Conservation (phyloP, 192 early-diverging fungal genomes). For the Entophlyctis luteolus region DNA sequence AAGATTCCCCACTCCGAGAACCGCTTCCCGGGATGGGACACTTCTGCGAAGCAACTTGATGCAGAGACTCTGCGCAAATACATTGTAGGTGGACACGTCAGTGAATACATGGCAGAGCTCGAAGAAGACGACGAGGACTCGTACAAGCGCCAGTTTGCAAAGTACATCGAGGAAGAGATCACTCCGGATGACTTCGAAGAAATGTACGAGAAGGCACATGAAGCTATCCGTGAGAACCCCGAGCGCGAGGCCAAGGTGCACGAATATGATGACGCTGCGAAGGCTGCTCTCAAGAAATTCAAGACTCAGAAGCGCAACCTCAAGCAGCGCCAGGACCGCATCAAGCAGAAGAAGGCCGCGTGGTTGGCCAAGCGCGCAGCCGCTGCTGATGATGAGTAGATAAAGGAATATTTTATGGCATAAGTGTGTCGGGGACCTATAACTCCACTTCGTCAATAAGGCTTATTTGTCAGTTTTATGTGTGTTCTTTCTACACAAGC, state of each 20-base stretch:
- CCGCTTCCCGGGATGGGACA: constrained; percentile 96
- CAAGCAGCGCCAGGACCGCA: constrained; percentile 85
- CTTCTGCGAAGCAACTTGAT: constrained; percentile 82
- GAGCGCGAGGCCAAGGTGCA: constrained; percentile 54
- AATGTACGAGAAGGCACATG: constrained; percentile 89
- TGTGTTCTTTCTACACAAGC: background rate
- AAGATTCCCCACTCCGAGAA: constrained; percentile 92
- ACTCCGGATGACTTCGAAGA: constrained; percentile 89
- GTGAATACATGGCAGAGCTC: constrained; percentile 97
- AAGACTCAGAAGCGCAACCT: constrained; percentile 71
- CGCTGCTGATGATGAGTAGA: background rate
- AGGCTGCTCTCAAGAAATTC: constrained; percentile 73
- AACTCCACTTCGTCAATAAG: background rate
- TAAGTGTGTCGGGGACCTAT: background rate
- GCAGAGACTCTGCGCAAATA: constrained; percentile 88
- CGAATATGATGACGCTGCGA: constrained; percentile 61
- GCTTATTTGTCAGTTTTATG: background rate
- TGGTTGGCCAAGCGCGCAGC: constrained; percentile 53
- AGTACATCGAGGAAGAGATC: constrained; percentile 85
- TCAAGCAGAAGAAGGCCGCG: constrained; percentile 85
- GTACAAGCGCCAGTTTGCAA: constrained; percentile 93
- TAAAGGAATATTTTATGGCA: background rate
- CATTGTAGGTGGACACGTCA: constrained; percentile 97
- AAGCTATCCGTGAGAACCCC: constrained; percentile 91
- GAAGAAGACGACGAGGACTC: constrained; percentile 98